These are phyloP conservation scores for Suillus cothurnatus DNA, from an alignment of 768 basidiomycete species.

Conservation along the genomic window DNA sequence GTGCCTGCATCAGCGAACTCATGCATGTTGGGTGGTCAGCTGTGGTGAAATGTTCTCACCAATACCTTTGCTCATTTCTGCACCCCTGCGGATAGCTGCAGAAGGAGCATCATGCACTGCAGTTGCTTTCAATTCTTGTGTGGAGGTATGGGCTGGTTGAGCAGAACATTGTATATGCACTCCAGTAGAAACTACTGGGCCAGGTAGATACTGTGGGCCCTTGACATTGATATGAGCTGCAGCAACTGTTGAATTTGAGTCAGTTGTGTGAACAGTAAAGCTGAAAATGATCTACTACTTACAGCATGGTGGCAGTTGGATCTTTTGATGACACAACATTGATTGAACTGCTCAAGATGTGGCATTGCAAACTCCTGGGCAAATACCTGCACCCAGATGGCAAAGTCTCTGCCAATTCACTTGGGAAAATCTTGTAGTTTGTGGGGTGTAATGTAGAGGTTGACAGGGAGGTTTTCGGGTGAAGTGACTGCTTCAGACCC, in stretches of 20 bases:
- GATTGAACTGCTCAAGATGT: slow-evolving; percentile 3
- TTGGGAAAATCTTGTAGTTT: neutral
- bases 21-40: neutral
- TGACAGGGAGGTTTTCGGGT: neutral
- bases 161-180: slow-evolving; percentile 2
- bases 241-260: neutral
- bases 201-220: slow-evolving; percentile 5
- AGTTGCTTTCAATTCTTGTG: neutral
- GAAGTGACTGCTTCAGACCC: slow-evolving; percentile 2
- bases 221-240: neutral
- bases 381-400: slow-evolving; percentile 8
- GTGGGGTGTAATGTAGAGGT: neutral
- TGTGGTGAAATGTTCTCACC: neutral
- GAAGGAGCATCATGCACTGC: neutral
- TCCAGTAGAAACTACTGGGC: neutral
- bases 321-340: slow-evolving; percentile 2
- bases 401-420: neutral
- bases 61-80: neutral
- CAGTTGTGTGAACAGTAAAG: neutral
- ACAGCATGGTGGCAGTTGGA: neutral
- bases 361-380: slow-evolving; percentile 12
- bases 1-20: neutral
- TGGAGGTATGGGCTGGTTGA: neutral
- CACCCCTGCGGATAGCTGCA: neutral
- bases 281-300: neutral